phyloP scores from a whole-genome alignment of 352 stramenopile species.

The Pythium coloratum region DNA sequence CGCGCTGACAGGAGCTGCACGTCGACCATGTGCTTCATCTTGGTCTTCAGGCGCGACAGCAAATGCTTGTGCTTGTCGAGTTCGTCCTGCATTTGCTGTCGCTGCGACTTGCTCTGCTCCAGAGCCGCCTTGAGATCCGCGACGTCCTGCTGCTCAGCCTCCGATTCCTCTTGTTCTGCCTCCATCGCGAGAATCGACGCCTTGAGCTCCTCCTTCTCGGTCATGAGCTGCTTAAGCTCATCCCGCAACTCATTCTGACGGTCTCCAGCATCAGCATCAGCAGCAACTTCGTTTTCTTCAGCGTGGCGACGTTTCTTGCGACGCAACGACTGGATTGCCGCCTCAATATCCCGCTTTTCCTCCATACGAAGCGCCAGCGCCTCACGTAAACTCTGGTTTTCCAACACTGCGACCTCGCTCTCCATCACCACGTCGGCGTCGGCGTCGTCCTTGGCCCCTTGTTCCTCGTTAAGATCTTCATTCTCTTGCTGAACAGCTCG shows the following conservation, averaged over 20 bases:
- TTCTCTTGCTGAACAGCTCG: slow-evolving; percentile 32
- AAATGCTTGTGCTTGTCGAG: slow-evolving; percentile 46
- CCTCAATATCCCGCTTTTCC: slow-evolving; percentile 62
- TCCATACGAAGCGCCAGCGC: slow-evolving; percentile 50
- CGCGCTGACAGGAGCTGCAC: slow-evolving; percentile 44
- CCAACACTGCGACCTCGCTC: slow-evolving; percentile 22
- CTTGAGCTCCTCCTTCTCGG: slow-evolving; percentile 49
- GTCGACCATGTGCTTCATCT: slow-evolving; percentile 73
- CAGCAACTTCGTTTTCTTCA: neutral
- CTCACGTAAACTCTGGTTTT: slow-evolving; percentile 41
- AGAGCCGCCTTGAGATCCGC: slow-evolving; percentile 26
- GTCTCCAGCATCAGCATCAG: slow-evolving; percentile 7
- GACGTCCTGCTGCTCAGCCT: slow-evolving; percentile 37
- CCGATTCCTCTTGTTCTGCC: slow-evolving; percentile 40
- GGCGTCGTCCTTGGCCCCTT: slow-evolving; percentile 23
- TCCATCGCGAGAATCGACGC: slow-evolving; percentile 43
- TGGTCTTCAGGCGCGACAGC: slow-evolving; percentile 46
- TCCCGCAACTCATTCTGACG: slow-evolving; percentile 12
- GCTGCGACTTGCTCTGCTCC: slow-evolving; percentile 25
- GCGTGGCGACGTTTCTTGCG: slow-evolving; percentile 36
- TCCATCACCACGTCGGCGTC: slow-evolving; percentile 24
- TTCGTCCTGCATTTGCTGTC: slow-evolving; percentile 17
- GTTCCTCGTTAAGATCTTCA: slow-evolving; percentile 22
- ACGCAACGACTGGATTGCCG: slow-evolving; percentile 49
- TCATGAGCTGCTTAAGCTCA: slow-evolving; percentile 38